phyloP scores from a whole-genome alignment of 305 asterid genomes.

The Fraxinus dipetala region DNA sequence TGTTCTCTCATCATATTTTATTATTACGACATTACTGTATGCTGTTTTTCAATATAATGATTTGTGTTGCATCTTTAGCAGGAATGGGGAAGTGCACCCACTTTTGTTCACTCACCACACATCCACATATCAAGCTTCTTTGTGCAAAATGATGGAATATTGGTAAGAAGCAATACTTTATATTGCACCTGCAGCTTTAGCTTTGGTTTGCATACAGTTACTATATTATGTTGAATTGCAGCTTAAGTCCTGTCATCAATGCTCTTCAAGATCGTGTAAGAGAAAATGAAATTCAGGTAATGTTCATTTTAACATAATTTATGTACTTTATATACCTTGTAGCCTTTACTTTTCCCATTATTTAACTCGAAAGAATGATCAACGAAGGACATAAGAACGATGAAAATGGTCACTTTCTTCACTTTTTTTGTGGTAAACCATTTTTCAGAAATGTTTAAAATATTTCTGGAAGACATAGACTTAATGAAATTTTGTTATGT shows the following conservation, averaged over 20 bases:
- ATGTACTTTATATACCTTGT: background rate
- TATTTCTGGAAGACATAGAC: background rate
- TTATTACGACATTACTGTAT: background rate
- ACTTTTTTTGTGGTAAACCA: background rate
- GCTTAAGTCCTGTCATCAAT: constrained; percentile 87
- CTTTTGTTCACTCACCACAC: constrained; percentile 85
- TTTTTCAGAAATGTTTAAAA: background rate
- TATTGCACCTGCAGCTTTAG: constrained; percentile 8
- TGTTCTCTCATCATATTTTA: background rate
- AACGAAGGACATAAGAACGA: background rate
- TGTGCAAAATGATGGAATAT: constrained; percentile 95
- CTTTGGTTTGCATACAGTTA: constrained; percentile 20
- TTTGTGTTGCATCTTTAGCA: constrained; percentile 24
- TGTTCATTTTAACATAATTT: background rate
- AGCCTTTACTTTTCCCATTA: background rate
- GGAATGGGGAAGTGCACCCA: constrained; percentile 81
- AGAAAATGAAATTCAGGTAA: constrained; percentile 91
- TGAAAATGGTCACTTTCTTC: background rate
- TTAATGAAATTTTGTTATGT: background rate
- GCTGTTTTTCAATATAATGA: constrained; percentile 2
- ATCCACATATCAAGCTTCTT: constrained; percentile 95
- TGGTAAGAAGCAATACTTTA: constrained; percentile 48
- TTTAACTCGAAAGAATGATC: background rate
- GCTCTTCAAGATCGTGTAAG: constrained; percentile 82
- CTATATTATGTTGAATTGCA: constrained; percentile 35